phyloP scores from a whole-genome alignment of 805 yeast genomes.

The Sugiyamaella valdiviana region DNA sequence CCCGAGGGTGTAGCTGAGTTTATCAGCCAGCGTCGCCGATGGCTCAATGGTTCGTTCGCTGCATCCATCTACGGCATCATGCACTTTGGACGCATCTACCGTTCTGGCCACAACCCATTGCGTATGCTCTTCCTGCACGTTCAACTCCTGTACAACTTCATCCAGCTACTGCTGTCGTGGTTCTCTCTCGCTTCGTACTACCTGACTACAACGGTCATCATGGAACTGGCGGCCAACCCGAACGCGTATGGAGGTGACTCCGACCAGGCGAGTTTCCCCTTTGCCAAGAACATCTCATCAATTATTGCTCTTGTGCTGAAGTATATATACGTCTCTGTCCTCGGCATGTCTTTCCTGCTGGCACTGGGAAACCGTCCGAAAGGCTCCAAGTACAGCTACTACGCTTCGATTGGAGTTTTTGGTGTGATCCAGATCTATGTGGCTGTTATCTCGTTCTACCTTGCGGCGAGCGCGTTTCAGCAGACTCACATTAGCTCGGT shows the following conservation, averaged over 20 bases:
- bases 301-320: constrained; percentile 46
- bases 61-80: constrained; percentile 47
- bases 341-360: constrained; percentile 53
- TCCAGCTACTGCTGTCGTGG: constrained; percentile 54
- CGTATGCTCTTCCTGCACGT: constrained; percentile 48
- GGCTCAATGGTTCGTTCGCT: constrained; percentile 66
- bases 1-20: constrained; percentile 59
- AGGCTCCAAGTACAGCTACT: constrained; percentile 51
- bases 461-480: constrained; percentile 49
- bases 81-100: constrained; percentile 51
- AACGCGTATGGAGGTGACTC: constrained; percentile 39
- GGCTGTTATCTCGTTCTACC: constrained; percentile 50
- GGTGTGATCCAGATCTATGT: constrained; percentile 57
- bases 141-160: constrained; percentile 50
- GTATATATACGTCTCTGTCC: constrained; percentile 51
- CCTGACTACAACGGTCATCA: constrained; percentile 55
- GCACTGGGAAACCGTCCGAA: constrained; percentile 62
- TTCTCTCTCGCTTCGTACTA: constrained; percentile 58
- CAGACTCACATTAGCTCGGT: constrained; percentile 27
- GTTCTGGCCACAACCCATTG: constrained; percentile 46
- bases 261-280: constrained; percentile 36
- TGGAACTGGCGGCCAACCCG: constrained; percentile 40
- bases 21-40: constrained; percentile 57
- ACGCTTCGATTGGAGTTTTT: constrained; percentile 48
- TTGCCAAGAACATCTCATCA: constrained; percentile 28